Percentiles rank a stretch among this genome's conserved stretches.
These are phyloP conservation scores for Ustilago bromivora DNA, from an alignment of 1,284 basidiomycete genomes.

Conservation along the genomic window DNA sequence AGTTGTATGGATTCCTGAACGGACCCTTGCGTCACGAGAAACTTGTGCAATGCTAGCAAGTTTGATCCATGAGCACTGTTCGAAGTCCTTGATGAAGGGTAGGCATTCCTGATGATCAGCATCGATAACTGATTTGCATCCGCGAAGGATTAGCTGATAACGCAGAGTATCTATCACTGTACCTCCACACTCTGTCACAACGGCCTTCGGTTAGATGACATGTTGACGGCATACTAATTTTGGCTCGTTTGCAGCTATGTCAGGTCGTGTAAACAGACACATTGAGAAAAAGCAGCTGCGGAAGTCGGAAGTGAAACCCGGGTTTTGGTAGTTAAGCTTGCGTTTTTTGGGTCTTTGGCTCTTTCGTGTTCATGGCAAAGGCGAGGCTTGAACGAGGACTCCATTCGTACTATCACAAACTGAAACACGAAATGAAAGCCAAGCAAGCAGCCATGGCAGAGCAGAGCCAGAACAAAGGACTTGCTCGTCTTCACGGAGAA, in stretches of 20 bases:
- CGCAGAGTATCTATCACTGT: conserved; percentile 1
- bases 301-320: conserved; percentile 5
- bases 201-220: conserved; percentile 9
- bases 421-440: background rate
- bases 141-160: conserved; percentile 18
- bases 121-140: background rate
- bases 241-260: background rate
- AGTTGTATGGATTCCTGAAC: background rate
- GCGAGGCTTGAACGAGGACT: no score
- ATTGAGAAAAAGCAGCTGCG: background rate
- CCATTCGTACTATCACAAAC: background rate
- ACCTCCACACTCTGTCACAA: conserved; percentile 12
- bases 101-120: background rate
- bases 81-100: background rate
- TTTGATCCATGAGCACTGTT: background rate
- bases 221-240: background rate
- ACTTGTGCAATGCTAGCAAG: background rate
- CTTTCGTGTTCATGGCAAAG: background rate
- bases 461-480: background rate
- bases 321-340: conserved; percentile 3
- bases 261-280: background rate
- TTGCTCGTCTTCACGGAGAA: background rate
- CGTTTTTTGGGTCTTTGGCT: background rate
- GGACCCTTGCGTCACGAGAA: background rate
- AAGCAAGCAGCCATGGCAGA: background rate